A percentile compares a stretch with the other conserved stretches of the same genome.
phyloP scores from a whole-genome alignment of 352 stramenopile species.

The Plasmopara halstedii region DNA sequence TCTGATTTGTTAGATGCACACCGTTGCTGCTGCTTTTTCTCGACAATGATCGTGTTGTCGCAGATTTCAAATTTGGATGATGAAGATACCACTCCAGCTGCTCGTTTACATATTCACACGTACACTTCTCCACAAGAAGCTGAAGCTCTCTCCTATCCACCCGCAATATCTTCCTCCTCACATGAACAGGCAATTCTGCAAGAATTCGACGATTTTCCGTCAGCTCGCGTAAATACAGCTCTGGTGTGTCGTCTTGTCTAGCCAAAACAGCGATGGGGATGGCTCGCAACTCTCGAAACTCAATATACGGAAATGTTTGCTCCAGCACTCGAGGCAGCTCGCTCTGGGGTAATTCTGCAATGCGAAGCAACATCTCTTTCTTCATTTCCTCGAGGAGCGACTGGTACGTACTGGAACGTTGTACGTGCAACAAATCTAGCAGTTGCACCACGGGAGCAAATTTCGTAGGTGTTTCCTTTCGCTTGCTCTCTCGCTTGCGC shows the following conservation, averaged over 20 bases:
- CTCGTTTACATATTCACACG: constrained; percentile 59
- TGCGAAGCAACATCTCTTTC: constrained; percentile 67
- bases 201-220: constrained; percentile 79
- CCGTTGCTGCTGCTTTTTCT: constrained; percentile 21
- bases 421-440: constrained; percentile 67
- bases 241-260: constrained; percentile 69
- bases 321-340: constrained; percentile 68
- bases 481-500: constrained; percentile 18
- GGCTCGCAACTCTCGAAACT: constrained; percentile 77
- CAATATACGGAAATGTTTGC: constrained; percentile 82
- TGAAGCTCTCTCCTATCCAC: constrained; percentile 63
- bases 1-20: constrained; percentile 8
- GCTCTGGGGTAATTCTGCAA: constrained; percentile 55
- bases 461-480: constrained; percentile 16
- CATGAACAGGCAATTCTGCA: constrained; percentile 66
- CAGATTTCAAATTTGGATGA: constrained; percentile 21
- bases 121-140: constrained; percentile 69
- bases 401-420: constrained; percentile 54
- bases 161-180: constrained; percentile 75
- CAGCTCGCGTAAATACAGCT: constrained; percentile 68
- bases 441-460: constrained; percentile 61
- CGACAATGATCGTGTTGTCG: constrained; percentile 7
- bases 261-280: constrained; percentile 80
- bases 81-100: constrained; percentile 63
- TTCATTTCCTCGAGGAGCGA: constrained; percentile 62